Evolutionary conservation across 257 asterid species (phyloP).

Genomic region (Capsicum chinense): DNA sequence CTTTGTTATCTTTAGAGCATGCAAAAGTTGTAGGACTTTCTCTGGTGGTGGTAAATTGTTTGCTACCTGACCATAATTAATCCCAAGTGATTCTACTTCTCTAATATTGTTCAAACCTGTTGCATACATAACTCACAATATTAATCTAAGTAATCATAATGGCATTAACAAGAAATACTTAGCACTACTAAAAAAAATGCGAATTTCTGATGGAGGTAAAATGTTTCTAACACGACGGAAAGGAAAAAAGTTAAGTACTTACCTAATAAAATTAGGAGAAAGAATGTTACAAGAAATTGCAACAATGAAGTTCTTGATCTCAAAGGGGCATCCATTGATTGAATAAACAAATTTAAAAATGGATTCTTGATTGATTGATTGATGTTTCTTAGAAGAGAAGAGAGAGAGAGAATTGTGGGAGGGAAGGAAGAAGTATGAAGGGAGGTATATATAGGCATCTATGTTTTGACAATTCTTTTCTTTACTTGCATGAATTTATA

Average conservation of each 20-base stretch:
- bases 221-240: too few species aligned
- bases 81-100: slow-evolving; percentile 64
- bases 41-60: slow-evolving; percentile 79
- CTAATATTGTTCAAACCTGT: slow-evolving; percentile 44
- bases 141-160: not conserved
- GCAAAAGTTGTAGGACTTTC: slow-evolving; percentile 61
- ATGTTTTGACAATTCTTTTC: slow-evolving; percentile 45
- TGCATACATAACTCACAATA: not conserved
- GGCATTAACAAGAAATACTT: not conserved
- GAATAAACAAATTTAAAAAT: not conserved
- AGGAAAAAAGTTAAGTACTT: not conserved
- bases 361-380: not conserved
- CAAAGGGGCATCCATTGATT: not conserved
- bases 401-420: slow-evolving; percentile 31
- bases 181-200: not conserved
- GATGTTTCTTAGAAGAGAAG: not conserved
- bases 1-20: slow-evolving; percentile 60
- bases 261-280: slow-evolving; percentile 41
- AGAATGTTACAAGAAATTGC: slow-evolving; percentile 31
- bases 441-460: slow-evolving; percentile 28
- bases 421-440: slow-evolving; percentile 29
- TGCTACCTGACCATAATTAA: slow-evolving; percentile 86
- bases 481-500: slow-evolving; percentile 44
- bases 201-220: not conserved
- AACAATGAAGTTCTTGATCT: slow-evolving; percentile 17